These are phyloP conservation scores for Fusarium sp. DNA, from an alignment of 2,329 filamentous ascomycete genomes.

Conservation along the genomic window DNA sequence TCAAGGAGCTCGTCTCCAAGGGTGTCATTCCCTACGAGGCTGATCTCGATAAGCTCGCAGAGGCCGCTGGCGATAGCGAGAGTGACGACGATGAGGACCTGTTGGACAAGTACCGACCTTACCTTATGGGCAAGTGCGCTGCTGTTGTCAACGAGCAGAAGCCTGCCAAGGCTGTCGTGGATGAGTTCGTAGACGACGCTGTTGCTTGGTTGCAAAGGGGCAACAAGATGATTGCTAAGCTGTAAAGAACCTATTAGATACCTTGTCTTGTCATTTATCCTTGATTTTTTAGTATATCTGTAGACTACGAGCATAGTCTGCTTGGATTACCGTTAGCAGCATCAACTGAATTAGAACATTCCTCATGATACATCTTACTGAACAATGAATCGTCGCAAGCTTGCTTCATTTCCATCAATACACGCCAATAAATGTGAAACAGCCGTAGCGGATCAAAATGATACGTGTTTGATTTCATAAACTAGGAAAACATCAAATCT, in stretches of 20 bases:
- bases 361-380: background rate
- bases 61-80: constrained; percentile 74
- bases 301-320: constrained; percentile 44
- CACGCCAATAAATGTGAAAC: background rate
- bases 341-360: constrained; percentile 4
- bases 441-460: background rate
- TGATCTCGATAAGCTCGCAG: constrained; percentile 85
- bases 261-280: constrained; percentile 19
- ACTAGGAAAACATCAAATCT: constrained; percentile 44
- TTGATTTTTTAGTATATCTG: constrained; percentile 33
- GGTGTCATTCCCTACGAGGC: constrained; percentile 94
- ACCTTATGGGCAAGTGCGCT: constrained; percentile 96
- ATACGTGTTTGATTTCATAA: constrained; percentile 22
- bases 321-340: constrained; percentile 14
- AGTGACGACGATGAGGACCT: constrained; percentile 82
- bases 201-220: constrained; percentile 77
- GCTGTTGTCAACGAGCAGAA: constrained; percentile 95
- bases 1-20: constrained; percentile 90
- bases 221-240: constrained; percentile 75
- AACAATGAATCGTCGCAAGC: background rate
- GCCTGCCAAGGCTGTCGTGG: constrained; percentile 89
- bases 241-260: constrained; percentile 61
- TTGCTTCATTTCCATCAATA: background rate
- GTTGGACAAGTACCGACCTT: constrained; percentile 91
- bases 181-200: constrained; percentile 91